Base-by-base conservation (phyloP, 495 filamentous ascomycete genomes). In the Daldinia vernicosa region DNA sequence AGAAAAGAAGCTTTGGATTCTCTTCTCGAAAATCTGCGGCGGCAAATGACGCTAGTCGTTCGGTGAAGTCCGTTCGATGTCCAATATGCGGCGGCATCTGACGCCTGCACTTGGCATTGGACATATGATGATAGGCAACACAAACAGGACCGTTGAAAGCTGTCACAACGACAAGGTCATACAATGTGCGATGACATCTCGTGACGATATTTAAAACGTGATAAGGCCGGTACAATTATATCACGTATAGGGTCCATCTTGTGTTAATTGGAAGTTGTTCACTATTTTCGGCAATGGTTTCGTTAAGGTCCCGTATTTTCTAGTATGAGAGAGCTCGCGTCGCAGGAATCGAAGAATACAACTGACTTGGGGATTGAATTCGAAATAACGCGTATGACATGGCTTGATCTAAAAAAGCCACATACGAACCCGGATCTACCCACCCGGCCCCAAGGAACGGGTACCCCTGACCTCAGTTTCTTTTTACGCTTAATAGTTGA, bases 91-190 rank as follows among this genome's bases (percentile, higher is more conserved):
- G 30, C 53, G 6, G 17, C 53, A 56, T 56, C 53, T 56, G 53
- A 56, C 53, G n/a, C 6, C 30, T 56, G 53, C n/a, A 56, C 28
- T 17, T 56, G 53, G 53, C 17, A 32, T 35, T 33, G 27, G 53
- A 56, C 30, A 22, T 56, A 54, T 64, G 63, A 64, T 45, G 14
- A 35, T 56, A 12, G 26, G 30, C 4, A 47, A 47, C 43, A 56
- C 35, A 40, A 24, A 32, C 53, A 60, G 55, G 47, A 12, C 43
- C 35, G 60, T 40, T 66, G 56, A 61, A 26, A 39, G 6, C 35
- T 62, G 65, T 73, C 66, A 73, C 61, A 62, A 66, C 28, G 61
- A 22, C 14, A 15, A 32, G 37, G 58, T 66, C 65, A 66, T 59
- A 63, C 61, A 73, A 53, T 53, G 28, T 73, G 33, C 35, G 40